A percentile compares a stretch with the other conserved stretches of the same genome.
Conservation (phyloP, 768 basidiomycete genomes). For the Collybia sordida region DNA sequence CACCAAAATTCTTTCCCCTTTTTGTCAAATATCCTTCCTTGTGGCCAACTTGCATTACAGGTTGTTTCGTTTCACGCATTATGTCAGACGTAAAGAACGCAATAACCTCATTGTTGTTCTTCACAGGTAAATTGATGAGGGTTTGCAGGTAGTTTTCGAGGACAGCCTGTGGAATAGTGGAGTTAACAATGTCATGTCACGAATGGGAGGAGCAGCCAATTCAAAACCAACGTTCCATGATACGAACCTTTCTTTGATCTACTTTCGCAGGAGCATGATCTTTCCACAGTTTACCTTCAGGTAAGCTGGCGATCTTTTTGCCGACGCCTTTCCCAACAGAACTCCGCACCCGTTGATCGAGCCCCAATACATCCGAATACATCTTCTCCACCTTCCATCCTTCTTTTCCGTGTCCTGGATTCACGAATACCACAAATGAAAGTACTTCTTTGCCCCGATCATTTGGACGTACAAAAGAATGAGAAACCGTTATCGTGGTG, state of each 20-base stretch:
- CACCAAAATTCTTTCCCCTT: constrained; percentile 96
- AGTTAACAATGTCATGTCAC: background rate
- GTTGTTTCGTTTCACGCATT: constrained; percentile 70
- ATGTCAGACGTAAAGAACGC: constrained; percentile 92
- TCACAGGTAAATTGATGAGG: constrained; percentile 77
- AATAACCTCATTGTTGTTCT: constrained; percentile 87
- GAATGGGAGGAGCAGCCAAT: background rate
- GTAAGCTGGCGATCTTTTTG: constrained; percentile 79
- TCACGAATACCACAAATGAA: constrained; percentile 80
- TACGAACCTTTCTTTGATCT: constrained; percentile 88
- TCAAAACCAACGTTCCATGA: constrained; percentile 4
- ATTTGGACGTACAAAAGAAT: constrained; percentile 84
- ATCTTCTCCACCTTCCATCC: constrained; percentile 88
- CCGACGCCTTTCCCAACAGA: constrained; percentile 66
- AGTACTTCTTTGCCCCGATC: constrained; percentile 91
- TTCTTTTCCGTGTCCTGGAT: constrained; percentile 69
- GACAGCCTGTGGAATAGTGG: constrained; percentile 46
- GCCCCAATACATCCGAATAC: constrained; percentile 87
- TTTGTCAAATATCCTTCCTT: constrained; percentile 97
- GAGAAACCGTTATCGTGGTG: constrained; percentile 69
- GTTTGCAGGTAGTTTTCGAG: constrained; percentile 87
- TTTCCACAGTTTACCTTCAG: constrained; percentile 93
- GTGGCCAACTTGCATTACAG: constrained; percentile 78
- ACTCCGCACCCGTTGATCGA: constrained; percentile 77
- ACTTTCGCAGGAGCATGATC: constrained; percentile 97